phyloP scores from a whole-genome alignment of 352 stramenopile genomes.

The Pythium scleroteichum region DNA sequence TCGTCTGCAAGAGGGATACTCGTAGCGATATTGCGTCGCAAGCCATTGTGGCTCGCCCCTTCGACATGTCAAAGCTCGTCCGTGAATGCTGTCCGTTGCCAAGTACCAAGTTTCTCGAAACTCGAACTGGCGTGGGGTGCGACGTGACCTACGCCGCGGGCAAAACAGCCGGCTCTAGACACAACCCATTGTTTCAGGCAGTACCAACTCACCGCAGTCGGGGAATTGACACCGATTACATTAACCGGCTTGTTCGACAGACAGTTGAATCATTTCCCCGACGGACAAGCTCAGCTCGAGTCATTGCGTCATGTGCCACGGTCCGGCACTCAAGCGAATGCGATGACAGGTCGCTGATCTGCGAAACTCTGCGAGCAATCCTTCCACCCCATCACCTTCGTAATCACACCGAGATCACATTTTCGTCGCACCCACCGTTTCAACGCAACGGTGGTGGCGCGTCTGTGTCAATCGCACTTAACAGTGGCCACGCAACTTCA shows the following conservation, averaged over 20 bases:
- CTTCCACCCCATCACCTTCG: slow-evolving; percentile 18
- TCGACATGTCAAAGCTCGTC: slow-evolving; percentile 60
- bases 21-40: neutral
- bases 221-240: neutral
- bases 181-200: slow-evolving; percentile 28
- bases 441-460: slow-evolving; percentile 10
- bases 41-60: slow-evolving; percentile 23
- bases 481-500: slow-evolving; percentile 48
- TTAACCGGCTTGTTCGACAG: slow-evolving; percentile 9
- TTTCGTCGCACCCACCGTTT: slow-evolving; percentile 28
- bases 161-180: neutral
- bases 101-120: slow-evolving; percentile 64
- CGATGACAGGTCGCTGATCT: neutral
- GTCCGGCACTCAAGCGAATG: slow-evolving; percentile 7
- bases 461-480: slow-evolving; percentile 47
- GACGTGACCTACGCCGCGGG: slow-evolving; percentile 3
- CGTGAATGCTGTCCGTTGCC: slow-evolving; percentile 65
- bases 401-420: slow-evolving; percentile 5
- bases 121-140: slow-evolving; percentile 43
- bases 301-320: slow-evolving; percentile 8
- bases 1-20: neutral
- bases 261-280: slow-evolving; percentile 25
- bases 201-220: neutral
- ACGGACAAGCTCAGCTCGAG: slow-evolving; percentile 2
- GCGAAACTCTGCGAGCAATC: neutral